These are phyloP conservation scores for Cercophora scortea DNA, from an alignment of 495 filamentous ascomycete genomes.

Conservation along the genomic window DNA sequence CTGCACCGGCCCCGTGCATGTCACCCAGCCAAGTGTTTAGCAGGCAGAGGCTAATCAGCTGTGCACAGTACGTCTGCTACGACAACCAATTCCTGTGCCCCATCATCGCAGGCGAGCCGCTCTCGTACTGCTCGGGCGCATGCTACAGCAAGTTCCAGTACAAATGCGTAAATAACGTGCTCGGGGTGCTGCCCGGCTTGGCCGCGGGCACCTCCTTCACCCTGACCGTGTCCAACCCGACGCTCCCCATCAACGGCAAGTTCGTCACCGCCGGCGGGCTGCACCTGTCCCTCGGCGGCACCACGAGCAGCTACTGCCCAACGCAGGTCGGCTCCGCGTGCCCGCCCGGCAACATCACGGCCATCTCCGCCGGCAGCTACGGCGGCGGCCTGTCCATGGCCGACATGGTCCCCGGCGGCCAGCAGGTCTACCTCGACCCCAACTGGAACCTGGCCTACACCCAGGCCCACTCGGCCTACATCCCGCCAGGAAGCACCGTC, in stretches of 20 bases:
- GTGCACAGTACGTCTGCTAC: constrained; percentile 26
- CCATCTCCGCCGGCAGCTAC: constrained; percentile 8
- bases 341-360: constrained; percentile 21
- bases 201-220: constrained; percentile 29
- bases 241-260: constrained; percentile 34
- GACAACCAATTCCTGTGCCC: constrained; percentile 23
- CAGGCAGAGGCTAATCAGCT: neutral
- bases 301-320: constrained; percentile 27
- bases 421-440: constrained; percentile 52
- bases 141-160: constrained; percentile 29
- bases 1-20: neutral
- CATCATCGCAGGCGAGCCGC: constrained; percentile 21
- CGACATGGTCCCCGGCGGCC: constrained; percentile 57
- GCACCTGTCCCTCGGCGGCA: constrained; percentile 35
- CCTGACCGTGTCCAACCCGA: constrained; percentile 31
- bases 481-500: constrained; percentile 43
- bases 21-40: no score
- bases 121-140: constrained; percentile 22
- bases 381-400: constrained; percentile 15
- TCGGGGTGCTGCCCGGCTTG: constrained; percentile 22
- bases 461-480: constrained; percentile 48
- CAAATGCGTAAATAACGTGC: constrained; percentile 29
- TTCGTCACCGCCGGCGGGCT: constrained; percentile 26
- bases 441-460: constrained; percentile 53
- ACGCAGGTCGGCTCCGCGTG: constrained; percentile 15